A percentile compares a stretch with the other conserved stretches of the same genome.
phyloP scores from a whole-genome alignment of 2,329 filamentous ascomycete species.

The Ustulina deusta region DNA sequence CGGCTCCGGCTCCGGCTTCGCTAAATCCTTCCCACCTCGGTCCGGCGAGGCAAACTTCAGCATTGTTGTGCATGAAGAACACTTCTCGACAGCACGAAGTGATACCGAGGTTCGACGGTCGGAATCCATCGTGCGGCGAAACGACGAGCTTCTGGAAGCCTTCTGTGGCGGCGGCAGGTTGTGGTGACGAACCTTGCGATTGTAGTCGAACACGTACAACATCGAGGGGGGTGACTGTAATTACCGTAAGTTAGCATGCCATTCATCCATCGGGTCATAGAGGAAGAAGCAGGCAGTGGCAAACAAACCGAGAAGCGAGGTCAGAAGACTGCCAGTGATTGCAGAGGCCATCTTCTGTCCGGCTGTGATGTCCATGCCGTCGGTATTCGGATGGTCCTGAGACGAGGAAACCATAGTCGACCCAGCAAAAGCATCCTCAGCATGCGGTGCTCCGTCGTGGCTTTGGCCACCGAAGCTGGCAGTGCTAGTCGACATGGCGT shows the following conservation, averaged over 20 bases:
- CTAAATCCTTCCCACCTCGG: slow-evolving; percentile 63
- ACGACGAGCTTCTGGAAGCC: slow-evolving; percentile 68
- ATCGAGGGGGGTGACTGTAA: slow-evolving; percentile 90
- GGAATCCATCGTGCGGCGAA: slow-evolving; percentile 73
- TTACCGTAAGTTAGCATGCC: slow-evolving; percentile 34
- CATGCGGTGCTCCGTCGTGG: slow-evolving; percentile 54
- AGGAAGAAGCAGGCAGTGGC: not conserved
- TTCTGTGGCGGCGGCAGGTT: slow-evolving; percentile 57
- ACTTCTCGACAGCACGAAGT: slow-evolving; percentile 97
- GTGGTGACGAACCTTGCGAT: slow-evolving; percentile 72
- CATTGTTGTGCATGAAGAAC: slow-evolving; percentile 91
- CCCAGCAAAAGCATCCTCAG: slow-evolving; percentile 52
- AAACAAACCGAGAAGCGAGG: slow-evolving; percentile 82
- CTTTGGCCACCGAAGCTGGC: slow-evolving; percentile 51
- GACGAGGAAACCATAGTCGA: slow-evolving; percentile 50
- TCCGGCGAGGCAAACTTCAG: slow-evolving; percentile 82
- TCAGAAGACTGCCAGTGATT: slow-evolving; percentile 88
- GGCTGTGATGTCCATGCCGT: slow-evolving; percentile 77
- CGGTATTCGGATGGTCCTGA: slow-evolving; percentile 54
- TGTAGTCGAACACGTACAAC: slow-evolving; percentile 96
- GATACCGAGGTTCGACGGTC: slow-evolving; percentile 84
- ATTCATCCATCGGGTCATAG: not conserved
- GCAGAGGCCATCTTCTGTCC: slow-evolving; percentile 95
- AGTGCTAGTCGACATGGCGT: slow-evolving; percentile 42
- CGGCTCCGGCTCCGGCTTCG: slow-evolving; percentile 62